A percentile compares a stretch with the other conserved stretches of the same genome.
Evolutionary conservation across 805 yeast species (phyloP).

Genomic region (Yamadazyma kitorensis): DNA sequence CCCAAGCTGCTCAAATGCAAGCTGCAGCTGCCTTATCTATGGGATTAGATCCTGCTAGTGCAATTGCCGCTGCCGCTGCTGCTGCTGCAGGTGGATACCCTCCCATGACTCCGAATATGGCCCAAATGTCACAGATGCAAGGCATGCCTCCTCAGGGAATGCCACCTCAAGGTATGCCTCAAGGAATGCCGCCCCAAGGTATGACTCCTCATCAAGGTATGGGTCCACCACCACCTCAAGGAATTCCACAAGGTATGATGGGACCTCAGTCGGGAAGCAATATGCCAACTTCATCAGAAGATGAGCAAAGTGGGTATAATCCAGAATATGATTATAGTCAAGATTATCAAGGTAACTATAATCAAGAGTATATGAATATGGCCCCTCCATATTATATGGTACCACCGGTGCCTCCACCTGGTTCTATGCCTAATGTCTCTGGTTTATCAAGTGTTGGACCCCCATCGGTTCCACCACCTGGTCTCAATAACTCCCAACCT

Average conservation of each 20-base stretch:
- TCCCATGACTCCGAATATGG: background rate
- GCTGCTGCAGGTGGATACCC: conserved; percentile 18
- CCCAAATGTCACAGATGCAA: background rate
- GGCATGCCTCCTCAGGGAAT: conserved; percentile 2
- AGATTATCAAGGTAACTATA: no score
- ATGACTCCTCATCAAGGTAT: conserved; percentile 1
- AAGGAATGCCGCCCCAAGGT: conserved; percentile 6
- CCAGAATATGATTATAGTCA: no score
- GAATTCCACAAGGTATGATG: background rate
- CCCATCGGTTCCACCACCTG: background rate
- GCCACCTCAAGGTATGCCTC: conserved; percentile 10
- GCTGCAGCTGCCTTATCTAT: conserved; percentile 37
- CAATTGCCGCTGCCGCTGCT: conserved; percentile 22
- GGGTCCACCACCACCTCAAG: conserved; percentile 3
- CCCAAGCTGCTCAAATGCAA: conserved; percentile 36
- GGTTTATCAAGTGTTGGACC: no score
- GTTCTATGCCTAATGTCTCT: no score
- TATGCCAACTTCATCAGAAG: conserved; percentile 1
- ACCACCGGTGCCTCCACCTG: no score
- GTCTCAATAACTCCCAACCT: no score
- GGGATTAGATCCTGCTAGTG: conserved; percentile 38
- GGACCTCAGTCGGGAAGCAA: background rate
- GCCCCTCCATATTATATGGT: no score
- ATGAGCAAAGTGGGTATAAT: no score
- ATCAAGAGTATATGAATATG: no score